Evolutionary conservation across 192 early-diverging fungal genomes (phyloP).

Genomic region (Coemansia sp.): DNA sequence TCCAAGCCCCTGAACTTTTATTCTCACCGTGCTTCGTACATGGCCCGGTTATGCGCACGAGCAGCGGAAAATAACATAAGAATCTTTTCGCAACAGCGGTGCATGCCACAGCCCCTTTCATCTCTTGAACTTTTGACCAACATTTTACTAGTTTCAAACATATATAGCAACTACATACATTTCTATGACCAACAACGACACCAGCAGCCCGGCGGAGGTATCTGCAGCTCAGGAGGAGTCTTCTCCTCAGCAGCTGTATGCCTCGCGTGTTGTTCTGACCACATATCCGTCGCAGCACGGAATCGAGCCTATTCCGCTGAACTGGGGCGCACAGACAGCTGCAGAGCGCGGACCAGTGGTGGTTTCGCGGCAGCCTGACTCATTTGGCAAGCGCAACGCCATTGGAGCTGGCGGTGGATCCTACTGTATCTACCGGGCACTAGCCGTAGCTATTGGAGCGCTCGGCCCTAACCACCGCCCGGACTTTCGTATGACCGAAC

Average conservation of each 20-base stretch:
- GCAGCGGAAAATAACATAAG: too few species aligned
- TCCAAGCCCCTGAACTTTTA: too few species aligned
- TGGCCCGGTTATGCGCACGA: too few species aligned
- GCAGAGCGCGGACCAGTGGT: constrained; percentile 82
- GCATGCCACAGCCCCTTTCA: too few species aligned
- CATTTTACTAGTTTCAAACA: too few species aligned
- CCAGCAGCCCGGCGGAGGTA: background rate
- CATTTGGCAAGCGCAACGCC: constrained; percentile 86
- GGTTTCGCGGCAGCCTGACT: constrained; percentile 71
- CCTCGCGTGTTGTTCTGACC: constrained; percentile 64
- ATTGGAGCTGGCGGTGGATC: constrained; percentile 92
- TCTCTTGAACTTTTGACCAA: too few species aligned
- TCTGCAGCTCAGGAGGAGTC: background rate
- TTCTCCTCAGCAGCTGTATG: constrained; percentile 50
- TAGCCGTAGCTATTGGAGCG: constrained; percentile 89
- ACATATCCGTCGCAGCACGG: constrained; percentile 69
- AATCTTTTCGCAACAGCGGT: too few species aligned
- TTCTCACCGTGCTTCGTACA: too few species aligned
- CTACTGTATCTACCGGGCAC: constrained; percentile 88
- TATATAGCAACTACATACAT: background rate
- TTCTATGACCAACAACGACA: constrained; percentile 8
- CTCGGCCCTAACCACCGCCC: constrained; percentile 81
- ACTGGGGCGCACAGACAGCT: constrained; percentile 75
- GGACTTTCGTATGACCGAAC: constrained; percentile 84
- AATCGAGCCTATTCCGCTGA: constrained; percentile 72